Evolutionary conservation across 108 stramenopile genomes (phyloP).

Genomic region (Hondaea fermentalgiana): DNA sequence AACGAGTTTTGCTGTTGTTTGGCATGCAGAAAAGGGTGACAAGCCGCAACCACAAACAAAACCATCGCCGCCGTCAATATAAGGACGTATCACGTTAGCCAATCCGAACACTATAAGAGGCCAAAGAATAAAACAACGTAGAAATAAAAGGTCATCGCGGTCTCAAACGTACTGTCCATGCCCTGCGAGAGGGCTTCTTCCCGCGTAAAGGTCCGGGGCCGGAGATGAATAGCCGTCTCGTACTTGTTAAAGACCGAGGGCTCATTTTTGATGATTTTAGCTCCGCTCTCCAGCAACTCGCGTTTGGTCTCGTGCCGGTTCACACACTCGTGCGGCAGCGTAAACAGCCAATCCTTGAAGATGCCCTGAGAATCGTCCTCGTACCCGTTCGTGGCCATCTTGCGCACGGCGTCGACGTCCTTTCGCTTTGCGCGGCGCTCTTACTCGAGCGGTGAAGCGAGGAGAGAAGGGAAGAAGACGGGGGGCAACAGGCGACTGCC

Average conservation of each 20-base stretch:
- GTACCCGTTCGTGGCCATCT: no score
- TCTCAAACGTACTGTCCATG: not conserved
- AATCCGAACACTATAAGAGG: not conserved
- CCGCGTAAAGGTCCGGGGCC: not conserved
- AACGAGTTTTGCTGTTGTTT: not conserved
- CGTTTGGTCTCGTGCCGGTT: not conserved
- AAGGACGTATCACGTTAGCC: not conserved
- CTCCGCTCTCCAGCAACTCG: not conserved
- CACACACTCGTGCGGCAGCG: not conserved
- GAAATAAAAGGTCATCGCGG: not conserved
- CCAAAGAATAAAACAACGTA: not conserved
- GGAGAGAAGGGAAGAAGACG: no score
- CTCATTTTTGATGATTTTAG: not conserved
- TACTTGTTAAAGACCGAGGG: not conserved
- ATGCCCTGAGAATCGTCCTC: not conserved
- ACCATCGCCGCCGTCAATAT: not conserved
- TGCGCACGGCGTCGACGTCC: no score
- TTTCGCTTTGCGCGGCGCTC: no score
- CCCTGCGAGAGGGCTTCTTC: not conserved
- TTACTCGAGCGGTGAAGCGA: no score
- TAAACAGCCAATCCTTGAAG: not conserved
- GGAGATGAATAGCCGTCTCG: not conserved
- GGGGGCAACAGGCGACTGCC: no score
- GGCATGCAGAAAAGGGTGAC: not conserved
- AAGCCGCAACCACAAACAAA: not conserved